Base-by-base conservation (phyloP, 2,329 filamentous ascomycete species). In the Polytolypa hystricis region DNA sequence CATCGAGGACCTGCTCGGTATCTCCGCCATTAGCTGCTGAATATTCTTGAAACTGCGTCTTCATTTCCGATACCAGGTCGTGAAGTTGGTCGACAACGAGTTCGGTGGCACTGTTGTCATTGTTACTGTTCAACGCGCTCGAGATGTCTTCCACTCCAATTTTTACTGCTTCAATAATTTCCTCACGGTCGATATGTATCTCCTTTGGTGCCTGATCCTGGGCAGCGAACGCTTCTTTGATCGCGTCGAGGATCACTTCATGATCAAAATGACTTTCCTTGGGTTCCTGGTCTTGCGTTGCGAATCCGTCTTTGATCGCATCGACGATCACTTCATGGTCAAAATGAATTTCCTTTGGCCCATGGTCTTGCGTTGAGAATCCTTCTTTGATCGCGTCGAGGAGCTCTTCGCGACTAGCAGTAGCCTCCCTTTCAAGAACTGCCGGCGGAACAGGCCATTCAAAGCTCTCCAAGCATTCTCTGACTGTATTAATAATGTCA, bases 301-400 rank as follows among this genome's bases (percentile, higher is more conserved):
- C n/a, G n/a, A n/a, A n/a, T n/a, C n/a, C n/a, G n/a, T n/a, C n/a
- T n/a, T n/a, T n/a, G n/a, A n/a, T n/a, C n/a, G n/a, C n/a, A 18
- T 37, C 28, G 14, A 27, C 18, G 7, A 37, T 30, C 14, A 30
- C 35, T 4, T 37, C 28, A 5, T 20, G 35, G 19, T 29, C 39
- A 17, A 47, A 34, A 19, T 47, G 43, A 10, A 46, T 44, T 20
- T 42, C 41, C 71, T 48, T 93, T 79, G 35, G 93, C 84, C 49
- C 94, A 84, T 1, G 87, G 87, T 61, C 93, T 93, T 93, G 93
- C 38, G 78, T 83, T 54, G 95, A 87, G 76, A 86, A 93, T 1
- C 86, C 89, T 47, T 93, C 85, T 47, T 79, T 79, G 11, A 96
- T 81, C 3, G 87, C 86, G 15, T 81, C 73, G 2, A 95, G 72